Evolutionary conservation across 768 basidiomycete genomes (phyloP).

Genomic region (Amanita rubescens): DNA sequence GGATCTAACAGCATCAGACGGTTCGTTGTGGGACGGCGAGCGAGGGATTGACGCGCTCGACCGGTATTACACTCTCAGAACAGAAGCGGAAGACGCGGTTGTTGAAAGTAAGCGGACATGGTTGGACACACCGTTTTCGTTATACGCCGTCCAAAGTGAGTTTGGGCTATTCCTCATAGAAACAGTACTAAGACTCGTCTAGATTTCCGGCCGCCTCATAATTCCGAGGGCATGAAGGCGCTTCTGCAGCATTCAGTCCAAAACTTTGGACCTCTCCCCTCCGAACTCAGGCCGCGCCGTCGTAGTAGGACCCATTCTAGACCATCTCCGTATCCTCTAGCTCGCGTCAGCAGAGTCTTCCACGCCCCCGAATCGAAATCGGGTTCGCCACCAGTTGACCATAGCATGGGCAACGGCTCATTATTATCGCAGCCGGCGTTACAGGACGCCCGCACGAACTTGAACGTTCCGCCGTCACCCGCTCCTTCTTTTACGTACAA

Average conservation of each 20-base stretch:
- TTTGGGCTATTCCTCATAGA: constrained; percentile 7
- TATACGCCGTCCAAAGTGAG: constrained; percentile 70
- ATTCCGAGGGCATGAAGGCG: constrained; percentile 63
- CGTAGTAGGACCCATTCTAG: constrained; percentile 62
- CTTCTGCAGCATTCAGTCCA: constrained; percentile 66
- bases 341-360: constrained; percentile 37
- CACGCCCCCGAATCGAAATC: constrained; percentile 32
- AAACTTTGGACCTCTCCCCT: constrained; percentile 66
- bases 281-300: constrained; percentile 50
- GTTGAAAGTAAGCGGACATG: constrained; percentile 58
- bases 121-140: constrained; percentile 66
- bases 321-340: constrained; percentile 63
- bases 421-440: constrained; percentile 13
- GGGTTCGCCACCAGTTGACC: constrained; percentile 11
- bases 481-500: constrained; percentile 31
- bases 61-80: constrained; percentile 59
- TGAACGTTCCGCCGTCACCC: constrained; percentile 1
- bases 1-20: constrained; percentile 29
- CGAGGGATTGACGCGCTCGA: constrained; percentile 56
- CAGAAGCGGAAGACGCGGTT: constrained; percentile 62
- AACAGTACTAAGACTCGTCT: constrained; percentile 8
- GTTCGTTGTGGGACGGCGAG: constrained; percentile 59
- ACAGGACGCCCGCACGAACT: background rate
- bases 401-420: constrained; percentile 13
- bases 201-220: constrained; percentile 68